phyloP scores from a whole-genome alignment of 352 stramenopile species.

The Pythium angustatum region DNA sequence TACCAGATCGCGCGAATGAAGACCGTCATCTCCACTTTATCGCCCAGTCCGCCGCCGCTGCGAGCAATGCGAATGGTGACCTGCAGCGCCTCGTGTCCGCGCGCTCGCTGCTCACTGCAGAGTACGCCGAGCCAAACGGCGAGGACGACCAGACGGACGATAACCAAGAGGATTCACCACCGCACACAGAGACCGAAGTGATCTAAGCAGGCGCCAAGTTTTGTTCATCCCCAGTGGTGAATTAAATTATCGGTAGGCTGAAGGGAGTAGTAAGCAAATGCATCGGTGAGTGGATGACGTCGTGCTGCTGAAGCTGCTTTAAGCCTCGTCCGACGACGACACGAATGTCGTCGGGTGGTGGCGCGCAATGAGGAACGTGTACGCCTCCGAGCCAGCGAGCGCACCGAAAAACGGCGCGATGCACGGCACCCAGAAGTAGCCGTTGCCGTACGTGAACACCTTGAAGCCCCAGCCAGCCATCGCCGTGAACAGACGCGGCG shows the following conservation, averaged over 20 bases:
- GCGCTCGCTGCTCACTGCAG: conserved; percentile 7
- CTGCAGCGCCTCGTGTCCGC: conserved; percentile 10
- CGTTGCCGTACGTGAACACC: conserved; percentile 64
- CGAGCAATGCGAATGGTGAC: conserved; percentile 6
- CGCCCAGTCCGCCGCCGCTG: conserved; percentile 22
- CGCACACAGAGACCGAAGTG: conserved; percentile 10
- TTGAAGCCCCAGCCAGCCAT: conserved; percentile 63
- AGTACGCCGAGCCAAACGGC: conserved; percentile 6
- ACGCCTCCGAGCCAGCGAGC: conserved; percentile 58
- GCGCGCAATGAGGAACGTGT: conserved; percentile 61
- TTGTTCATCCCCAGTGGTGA: background rate
- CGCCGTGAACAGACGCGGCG: conserved; percentile 62
- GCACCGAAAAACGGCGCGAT: conserved; percentile 70
- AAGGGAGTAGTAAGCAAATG: conserved; percentile 8
- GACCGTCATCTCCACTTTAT: conserved; percentile 30
- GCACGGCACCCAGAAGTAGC: conserved; percentile 81
- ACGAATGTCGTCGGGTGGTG: conserved; percentile 60
- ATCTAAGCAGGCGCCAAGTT: conserved; percentile 11
- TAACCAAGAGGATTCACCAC: conserved; percentile 3
- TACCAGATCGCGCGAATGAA: conserved; percentile 26
- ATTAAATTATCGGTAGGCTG: background rate
- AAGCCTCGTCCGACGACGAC: conserved; percentile 37
- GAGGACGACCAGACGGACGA: conserved; percentile 12
- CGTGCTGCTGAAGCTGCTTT: background rate
- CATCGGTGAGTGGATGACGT: background rate